Evolutionary conservation across 148 eudicot genomes (phyloP), one percentile per base, ranked within the genome.

Genomic region (Fagopyrum homotropicum): DNA sequence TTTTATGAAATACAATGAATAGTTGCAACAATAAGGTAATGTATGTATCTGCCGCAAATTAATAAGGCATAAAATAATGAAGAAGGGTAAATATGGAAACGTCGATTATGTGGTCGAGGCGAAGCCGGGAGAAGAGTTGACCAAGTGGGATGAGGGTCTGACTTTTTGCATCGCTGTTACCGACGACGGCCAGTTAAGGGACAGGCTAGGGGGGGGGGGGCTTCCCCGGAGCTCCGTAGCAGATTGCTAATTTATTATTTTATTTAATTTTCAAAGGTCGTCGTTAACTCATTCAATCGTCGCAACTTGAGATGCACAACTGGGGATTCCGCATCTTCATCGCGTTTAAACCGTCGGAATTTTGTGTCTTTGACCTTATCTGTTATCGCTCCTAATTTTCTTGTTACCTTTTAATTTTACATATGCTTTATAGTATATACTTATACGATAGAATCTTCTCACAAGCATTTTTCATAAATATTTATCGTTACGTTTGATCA

Each of bases 151-250:
- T 60, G 66, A 40, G 29, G 66, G 29, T 60, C 26, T 26, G 66
- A 60, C 40, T 60, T 60, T 60, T 6, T 0, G 10, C 3, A 6
- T 19, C 2, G 68, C 15, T 61, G 68, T 7, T 61, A 40, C 68
- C 68, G 44, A 61, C 68, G 29, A 61, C 68, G 35, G 68, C 68
- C n/a, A 54, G 19, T 54, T 54, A 54, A 16, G 59, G 59, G n/a
- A 54, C 59, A 19, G 59, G 59, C 29, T 43, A 16, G 40, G 1
- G 40, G 40, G 26, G 26, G 26, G 0, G 26, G 26, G 26, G 26
- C 26, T 22, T 60, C 66, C 9, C 44, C 43, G 15, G 68, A 26
- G 29, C 26, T 59, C 30, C 64, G 35, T 59, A 7, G 40, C 40
- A 35, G 40, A 0, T 35, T 35, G 40, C 3, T 35, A 35, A 35